A percentile compares a stretch with the other conserved stretches of the same genome.
Conservation (phyloP, 1,139 yeast genomes). For the Insectozyma bohioensis region DNA sequence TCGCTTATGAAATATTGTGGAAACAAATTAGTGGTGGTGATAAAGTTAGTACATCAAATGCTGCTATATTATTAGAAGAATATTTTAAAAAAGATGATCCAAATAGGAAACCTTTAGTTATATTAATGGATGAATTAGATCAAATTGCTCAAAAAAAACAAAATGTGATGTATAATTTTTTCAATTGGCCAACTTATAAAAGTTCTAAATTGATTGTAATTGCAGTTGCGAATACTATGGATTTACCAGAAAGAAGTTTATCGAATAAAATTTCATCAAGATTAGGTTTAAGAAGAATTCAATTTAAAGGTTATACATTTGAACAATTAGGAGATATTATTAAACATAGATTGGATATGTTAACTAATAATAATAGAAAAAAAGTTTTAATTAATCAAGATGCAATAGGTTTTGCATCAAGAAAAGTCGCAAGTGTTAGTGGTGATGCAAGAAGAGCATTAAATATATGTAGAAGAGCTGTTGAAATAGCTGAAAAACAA, state of each 20-base stretch:
- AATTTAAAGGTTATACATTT: slow-evolving; percentile 85
- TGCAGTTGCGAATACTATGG: slow-evolving; percentile 98
- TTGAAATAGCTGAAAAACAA: slow-evolving; percentile 78
- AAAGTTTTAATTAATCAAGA: slow-evolving; percentile 58
- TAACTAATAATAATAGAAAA: slow-evolving; percentile 40
- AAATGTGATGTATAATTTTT: slow-evolving; percentile 89
- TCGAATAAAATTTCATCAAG: slow-evolving; percentile 91
- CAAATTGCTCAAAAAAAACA: slow-evolving; percentile 85
- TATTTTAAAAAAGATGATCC: slow-evolving; percentile 30
- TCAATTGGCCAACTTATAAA: slow-evolving; percentile 92
- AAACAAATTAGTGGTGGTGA: slow-evolving; percentile 67
- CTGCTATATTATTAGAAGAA: slow-evolving; percentile 45
- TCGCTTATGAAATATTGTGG: slow-evolving; percentile 87
- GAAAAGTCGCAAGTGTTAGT: slow-evolving; percentile 93
- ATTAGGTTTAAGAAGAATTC: slow-evolving; percentile 82
- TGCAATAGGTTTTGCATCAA: slow-evolving; percentile 88
- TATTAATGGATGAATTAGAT: slow-evolving; percentile 88
- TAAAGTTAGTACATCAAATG: slow-evolving; percentile 61
- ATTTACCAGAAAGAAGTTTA: slow-evolving; percentile 84
- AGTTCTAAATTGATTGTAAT: slow-evolving; percentile 80
- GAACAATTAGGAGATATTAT: slow-evolving; percentile 78
- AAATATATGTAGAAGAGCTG: slow-evolving; percentile 85
- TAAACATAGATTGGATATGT: slow-evolving; percentile 60
- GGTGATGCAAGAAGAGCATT: slow-evolving; percentile 97
- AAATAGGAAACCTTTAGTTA: slow-evolving; percentile 58